Evolutionary conservation across 2,329 filamentous ascomycete genomes (phyloP), one percentile per base, ranked within the genome.

Genomic region (Nemania sp.): DNA sequence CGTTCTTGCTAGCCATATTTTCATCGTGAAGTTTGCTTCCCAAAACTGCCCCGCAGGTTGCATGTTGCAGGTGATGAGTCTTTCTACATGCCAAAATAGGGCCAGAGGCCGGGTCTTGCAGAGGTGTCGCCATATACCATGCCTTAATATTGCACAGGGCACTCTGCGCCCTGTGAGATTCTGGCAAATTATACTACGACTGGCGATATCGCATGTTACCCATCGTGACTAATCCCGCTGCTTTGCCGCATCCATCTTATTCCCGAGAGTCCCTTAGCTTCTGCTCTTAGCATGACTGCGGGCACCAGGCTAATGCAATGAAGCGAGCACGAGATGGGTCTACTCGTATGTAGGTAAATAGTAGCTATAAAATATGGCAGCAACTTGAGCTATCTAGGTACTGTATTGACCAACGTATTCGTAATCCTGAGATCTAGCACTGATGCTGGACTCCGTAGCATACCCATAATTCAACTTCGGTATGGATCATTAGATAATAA

Each of bases 211-310:
- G 50, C 44, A 43, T 24, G 20, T 22, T 42, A 14, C 49, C 49
- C 34, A 22, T 43, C 39, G 42, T 20, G 33, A 44, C 19, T 44
- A 44, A 44, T 39, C 31, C 44, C 44, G 37, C 37, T 24, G n/a
- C 9, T 17, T 19, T 22, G 37, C 37, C 39, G 14, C 11, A 19
- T n/a, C 52, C 39, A 43, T 34, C 42, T 36, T 56, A 51, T 56
- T 56, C 15, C 52, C 47, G 48, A n/a, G n/a, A n/a, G n/a, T n/a
- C n/a, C n/a, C n/a, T n/a, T n/a, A n/a, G n/a, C n/a, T 7, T 20
- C 28, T 33, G 31, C 41, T 24, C 14, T 17, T 37, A 20, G 15
- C 43, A 30, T 5, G 9, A 15, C 23, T 28, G 17, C 36, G 33
- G 36, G 42, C 41, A 33, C 26, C 42, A n/a, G 15, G 34, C 37